phyloP scores from a whole-genome alignment of 1,284 basidiomycete species.

The Ganoderma lucidum region DNA sequence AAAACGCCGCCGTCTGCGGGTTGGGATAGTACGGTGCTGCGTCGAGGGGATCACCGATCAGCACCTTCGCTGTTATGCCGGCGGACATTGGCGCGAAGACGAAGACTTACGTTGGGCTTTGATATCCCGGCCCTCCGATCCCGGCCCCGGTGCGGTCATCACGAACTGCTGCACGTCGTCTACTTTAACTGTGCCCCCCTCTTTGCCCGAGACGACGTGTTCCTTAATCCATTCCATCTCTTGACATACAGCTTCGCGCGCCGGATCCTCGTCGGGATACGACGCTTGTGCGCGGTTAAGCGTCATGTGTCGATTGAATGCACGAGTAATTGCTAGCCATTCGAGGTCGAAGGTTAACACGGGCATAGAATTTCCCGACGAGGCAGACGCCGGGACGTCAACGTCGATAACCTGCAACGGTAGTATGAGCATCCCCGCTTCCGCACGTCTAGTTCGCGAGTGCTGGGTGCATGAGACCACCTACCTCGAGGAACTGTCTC shows the following conservation, averaged over 20 bases:
- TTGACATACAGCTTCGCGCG: conserved; percentile 64
- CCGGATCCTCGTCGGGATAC: conserved; percentile 68
- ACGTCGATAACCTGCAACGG: conserved; percentile 74
- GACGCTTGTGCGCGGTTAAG: conserved; percentile 52
- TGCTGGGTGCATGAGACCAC: conserved; percentile 18
- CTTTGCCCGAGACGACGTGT: conserved; percentile 50
- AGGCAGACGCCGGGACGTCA: conserved; percentile 39
- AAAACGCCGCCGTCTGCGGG: conserved; percentile 91
- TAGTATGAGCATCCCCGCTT: neutral
- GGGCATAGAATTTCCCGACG: conserved; percentile 19
- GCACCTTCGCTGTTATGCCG: neutral
- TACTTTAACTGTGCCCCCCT: conserved; percentile 50
- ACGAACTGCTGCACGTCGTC: conserved; percentile 75
- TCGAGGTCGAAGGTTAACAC: conserved; percentile 78
- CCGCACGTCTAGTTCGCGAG: neutral
- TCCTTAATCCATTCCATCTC: conserved; percentile 74
- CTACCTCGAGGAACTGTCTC: conserved; percentile 87
- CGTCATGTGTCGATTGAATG: conserved; percentile 84
- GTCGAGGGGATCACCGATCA: conserved; percentile 22
- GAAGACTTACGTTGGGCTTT: conserved; percentile 56
- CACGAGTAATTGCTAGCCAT: conserved; percentile 94
- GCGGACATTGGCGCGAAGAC: conserved; percentile 3
- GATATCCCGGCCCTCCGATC: conserved; percentile 46
- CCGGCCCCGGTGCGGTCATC: conserved; percentile 76
- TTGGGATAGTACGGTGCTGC: conserved; percentile 85